These are phyloP conservation scores for Fusarium staphyleae DNA, from an alignment of 2,329 filamentous ascomycete species.

Conservation along the genomic window DNA sequence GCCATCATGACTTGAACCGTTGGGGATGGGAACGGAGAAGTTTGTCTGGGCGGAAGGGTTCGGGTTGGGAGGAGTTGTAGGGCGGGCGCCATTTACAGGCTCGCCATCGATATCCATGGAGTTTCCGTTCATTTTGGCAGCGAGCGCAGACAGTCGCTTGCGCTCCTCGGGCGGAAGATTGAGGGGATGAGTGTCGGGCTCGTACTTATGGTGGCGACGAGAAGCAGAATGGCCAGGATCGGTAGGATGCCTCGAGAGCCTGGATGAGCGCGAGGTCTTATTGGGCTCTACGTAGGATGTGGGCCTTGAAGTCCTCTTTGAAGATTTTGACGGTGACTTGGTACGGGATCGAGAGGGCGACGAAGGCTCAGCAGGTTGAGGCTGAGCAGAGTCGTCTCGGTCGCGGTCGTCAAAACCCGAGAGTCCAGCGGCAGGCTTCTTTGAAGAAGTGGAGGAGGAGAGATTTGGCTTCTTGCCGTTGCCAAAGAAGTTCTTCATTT, in stretches of 20 bases:
- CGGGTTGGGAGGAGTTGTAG: constrained; percentile 59
- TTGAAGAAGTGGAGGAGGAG: constrained; percentile 36
- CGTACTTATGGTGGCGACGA: constrained; percentile 59
- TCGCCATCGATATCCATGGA: constrained; percentile 83
- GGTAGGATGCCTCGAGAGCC: constrained; percentile 58
- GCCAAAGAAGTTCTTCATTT: constrained; percentile 61
- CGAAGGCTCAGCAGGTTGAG: constrained; percentile 47
- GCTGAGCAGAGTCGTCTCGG: constrained; percentile 48
- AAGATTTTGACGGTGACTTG: constrained; percentile 48
- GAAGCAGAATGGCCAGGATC: constrained; percentile 54
- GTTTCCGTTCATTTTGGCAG: constrained; percentile 63
- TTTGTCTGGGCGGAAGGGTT: constrained; percentile 51
- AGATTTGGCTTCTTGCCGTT: constrained; percentile 50
- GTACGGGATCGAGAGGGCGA: constrained; percentile 48
- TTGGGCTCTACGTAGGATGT: constrained; percentile 44
- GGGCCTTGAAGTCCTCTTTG: constrained; percentile 45
- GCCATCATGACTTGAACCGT: constrained; percentile 53
- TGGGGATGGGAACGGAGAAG: constrained; percentile 62
- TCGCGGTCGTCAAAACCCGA: constrained; percentile 48
- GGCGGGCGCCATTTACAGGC: constrained; percentile 52
- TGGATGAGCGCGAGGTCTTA: constrained; percentile 50
- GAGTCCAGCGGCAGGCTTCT: constrained; percentile 50
- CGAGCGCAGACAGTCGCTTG: constrained; percentile 74
- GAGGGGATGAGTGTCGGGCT: constrained; percentile 81
- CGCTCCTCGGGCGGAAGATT: constrained; percentile 91